phyloP scores from a whole-genome alignment of 1,139 yeast genomes.

The Trichomonascaceae sp. region DNA sequence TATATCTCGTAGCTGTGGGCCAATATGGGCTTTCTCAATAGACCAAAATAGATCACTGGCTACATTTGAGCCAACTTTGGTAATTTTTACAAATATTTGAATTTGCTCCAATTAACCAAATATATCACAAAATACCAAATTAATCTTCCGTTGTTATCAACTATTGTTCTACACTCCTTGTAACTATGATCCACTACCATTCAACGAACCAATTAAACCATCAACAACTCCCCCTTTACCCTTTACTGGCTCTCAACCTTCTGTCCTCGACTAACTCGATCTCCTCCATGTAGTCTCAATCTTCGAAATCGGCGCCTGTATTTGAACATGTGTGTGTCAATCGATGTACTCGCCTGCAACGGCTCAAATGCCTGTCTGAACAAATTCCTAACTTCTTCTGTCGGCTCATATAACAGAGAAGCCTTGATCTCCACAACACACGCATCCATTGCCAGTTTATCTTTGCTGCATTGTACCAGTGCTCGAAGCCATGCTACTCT shows the following conservation, averaged over 20 bases:
- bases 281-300: not conserved
- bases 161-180: no score
- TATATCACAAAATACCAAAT: no score
- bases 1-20: no score
- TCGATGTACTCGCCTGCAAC: not conserved
- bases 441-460: conserved; percentile 1
- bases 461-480: conserved; percentile 2
- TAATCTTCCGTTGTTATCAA: no score
- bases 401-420: conserved; percentile 13
- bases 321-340: not conserved
- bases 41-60: no score
- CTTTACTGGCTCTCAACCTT: not conserved
- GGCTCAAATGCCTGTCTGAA: conserved; percentile 11
- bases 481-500: conserved; percentile 17
- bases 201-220: no score
- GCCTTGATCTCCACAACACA: conserved; percentile 15
- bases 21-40: no score
- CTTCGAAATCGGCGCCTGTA: not conserved
- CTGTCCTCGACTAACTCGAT: not conserved
- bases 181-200: no score
- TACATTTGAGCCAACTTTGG: no score
- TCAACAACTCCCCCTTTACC: no score
- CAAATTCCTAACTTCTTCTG: conserved; percentile 7
- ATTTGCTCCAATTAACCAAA: no score
- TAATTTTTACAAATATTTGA: no score